Evolutionary conservation across 108 stramenopile species (phyloP).

Genomic region (Cyclostephanos invisitatus): DNA sequence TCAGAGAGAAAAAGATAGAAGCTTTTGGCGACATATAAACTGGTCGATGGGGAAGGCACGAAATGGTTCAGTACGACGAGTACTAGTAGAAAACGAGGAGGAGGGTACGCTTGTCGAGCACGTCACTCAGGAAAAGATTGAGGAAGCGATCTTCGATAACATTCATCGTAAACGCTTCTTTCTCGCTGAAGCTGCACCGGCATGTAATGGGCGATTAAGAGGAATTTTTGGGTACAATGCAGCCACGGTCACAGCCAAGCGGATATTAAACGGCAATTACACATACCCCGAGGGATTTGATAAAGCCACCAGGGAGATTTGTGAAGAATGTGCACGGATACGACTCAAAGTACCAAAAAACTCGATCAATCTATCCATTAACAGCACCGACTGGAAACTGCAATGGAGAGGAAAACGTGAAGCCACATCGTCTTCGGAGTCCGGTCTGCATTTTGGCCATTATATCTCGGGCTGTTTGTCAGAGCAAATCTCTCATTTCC

Average conservation of each 20-base stretch:
- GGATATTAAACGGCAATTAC: no score
- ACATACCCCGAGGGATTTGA: neutral
- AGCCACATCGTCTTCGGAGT: neutral
- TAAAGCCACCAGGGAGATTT: neutral
- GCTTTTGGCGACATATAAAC: slow-evolving; percentile 12
- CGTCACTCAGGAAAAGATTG: neutral
- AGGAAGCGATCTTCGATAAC: slow-evolving; percentile 11
- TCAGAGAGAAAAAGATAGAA: slow-evolving; percentile 4
- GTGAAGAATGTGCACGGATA: neutral
- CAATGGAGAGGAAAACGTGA: neutral
- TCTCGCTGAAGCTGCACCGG: neutral
- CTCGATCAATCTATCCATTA: neutral
- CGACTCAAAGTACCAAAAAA: neutral
- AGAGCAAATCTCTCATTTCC: neutral
- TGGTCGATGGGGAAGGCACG: neutral
- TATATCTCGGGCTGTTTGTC: neutral
- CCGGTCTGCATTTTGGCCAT: neutral
- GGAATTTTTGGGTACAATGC: neutral
- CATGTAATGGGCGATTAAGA: no score
- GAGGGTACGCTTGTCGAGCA: neutral
- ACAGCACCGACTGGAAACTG: neutral
- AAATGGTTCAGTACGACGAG: neutral
- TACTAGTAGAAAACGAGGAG: slow-evolving; percentile 4
- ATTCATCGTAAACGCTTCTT: no score
- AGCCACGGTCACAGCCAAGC: neutral